phyloP scores from a whole-genome alignment of 371 early-diverging fungal species.

The Dentiscutata heterogama region DNA sequence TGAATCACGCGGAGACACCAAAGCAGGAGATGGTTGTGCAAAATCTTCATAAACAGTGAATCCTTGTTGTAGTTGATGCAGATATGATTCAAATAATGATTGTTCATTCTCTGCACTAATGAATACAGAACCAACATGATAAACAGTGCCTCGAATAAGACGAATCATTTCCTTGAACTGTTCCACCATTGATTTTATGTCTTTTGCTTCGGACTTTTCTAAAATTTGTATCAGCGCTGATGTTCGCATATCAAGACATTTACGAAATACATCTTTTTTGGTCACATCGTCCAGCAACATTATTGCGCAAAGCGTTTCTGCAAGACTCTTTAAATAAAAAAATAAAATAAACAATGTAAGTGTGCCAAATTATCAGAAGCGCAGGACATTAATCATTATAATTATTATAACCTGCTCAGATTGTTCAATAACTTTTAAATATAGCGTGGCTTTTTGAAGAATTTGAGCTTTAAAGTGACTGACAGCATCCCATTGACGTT shows the following conservation, averaged over 20 bases:
- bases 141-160: constrained; percentile 53
- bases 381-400: neutral
- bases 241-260: constrained; percentile 54
- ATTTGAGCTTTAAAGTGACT: constrained; percentile 80
- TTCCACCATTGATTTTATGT: neutral
- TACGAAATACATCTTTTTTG: constrained; percentile 51
- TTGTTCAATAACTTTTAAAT: constrained; percentile 61
- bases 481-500: constrained; percentile 89
- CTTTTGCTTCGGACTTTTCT: neutral
- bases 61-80: constrained; percentile 42
- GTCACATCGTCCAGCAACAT: constrained; percentile 66
- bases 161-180: constrained; percentile 44
- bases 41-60: constrained; percentile 40
- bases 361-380: neutral
- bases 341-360: neutral
- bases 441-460: constrained; percentile 65
- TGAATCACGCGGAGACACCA: constrained; percentile 28
- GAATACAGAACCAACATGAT: constrained; percentile 54
- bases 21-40: neutral
- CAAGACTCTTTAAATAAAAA: constrained; percentile 55
- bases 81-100: constrained; percentile 42
- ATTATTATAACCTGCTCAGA: constrained; percentile 59
- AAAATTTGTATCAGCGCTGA: constrained; percentile 52
- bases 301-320: constrained; percentile 64
- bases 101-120: constrained; percentile 43